These are phyloP conservation scores for Phytophthora constricta DNA, from an alignment of 352 stramenopile genomes.

Conservation along the genomic window DNA sequence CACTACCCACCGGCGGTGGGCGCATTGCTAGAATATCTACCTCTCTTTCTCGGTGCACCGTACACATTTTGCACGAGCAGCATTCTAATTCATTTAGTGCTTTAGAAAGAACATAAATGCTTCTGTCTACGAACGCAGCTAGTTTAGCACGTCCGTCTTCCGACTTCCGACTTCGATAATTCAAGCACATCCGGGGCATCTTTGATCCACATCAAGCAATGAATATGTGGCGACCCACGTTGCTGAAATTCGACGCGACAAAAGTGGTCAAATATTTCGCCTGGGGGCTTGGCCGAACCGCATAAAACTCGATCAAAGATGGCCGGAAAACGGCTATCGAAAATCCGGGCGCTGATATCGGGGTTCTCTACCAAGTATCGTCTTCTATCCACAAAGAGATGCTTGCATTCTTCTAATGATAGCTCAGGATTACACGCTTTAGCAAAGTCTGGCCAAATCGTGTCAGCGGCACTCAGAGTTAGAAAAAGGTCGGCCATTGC, in stretches of 20 bases:
- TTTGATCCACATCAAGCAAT: conserved; percentile 25
- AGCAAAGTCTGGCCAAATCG: conserved; percentile 28
- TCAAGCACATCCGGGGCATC: conserved; percentile 14
- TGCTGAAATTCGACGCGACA: conserved; percentile 25
- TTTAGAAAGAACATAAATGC: not conserved
- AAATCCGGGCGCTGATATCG: conserved; percentile 25
- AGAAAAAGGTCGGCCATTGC: conserved; percentile 25
- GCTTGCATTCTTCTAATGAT: not conserved
- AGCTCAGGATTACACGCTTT: conserved; percentile 17
- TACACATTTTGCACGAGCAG: not conserved
- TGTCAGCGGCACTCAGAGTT: conserved; percentile 30
- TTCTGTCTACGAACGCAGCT: not conserved
- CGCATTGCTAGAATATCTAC: not conserved
- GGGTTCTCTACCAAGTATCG: conserved; percentile 18
- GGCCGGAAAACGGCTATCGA: conserved; percentile 21
- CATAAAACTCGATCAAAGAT: conserved; percentile 16
- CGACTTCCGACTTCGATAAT: not conserved
- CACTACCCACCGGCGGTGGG: not conserved
- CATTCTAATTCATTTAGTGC: not conserved
- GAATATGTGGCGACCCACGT: conserved; percentile 25
- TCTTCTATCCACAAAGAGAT: not conserved
- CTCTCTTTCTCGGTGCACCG: not conserved
- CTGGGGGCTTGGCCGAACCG: not conserved
- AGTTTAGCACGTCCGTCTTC: not conserved
- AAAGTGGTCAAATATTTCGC: conserved; percentile 19